Conservation (phyloP, 2,329 filamentous ascomycete species). For the Remersonia thermophila region DNA sequence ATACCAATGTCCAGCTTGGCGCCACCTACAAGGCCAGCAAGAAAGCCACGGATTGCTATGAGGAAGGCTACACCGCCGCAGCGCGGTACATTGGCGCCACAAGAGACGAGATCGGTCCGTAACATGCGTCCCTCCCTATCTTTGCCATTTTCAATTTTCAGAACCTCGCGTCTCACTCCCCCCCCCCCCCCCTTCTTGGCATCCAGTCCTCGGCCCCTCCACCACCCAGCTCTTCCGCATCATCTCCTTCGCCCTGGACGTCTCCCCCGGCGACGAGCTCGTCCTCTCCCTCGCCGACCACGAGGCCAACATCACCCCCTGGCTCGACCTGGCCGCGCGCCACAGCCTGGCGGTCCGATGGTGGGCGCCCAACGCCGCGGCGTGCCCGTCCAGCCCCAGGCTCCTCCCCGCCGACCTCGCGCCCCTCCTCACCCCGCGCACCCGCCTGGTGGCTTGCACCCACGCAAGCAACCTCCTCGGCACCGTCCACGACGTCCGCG, state of each 20-base stretch:
- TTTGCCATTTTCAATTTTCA: neutral
- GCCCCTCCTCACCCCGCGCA: constrained; percentile 47
- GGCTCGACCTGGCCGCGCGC: constrained; percentile 54
- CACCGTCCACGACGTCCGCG: constrained; percentile 51
- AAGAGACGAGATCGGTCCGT: constrained; percentile 49
- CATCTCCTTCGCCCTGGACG: constrained; percentile 42
- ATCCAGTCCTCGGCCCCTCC: constrained; percentile 55
- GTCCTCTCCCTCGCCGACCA: constrained; percentile 63
- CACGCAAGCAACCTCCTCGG: constrained; percentile 65
- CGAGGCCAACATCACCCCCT: constrained; percentile 64
- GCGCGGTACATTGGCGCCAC: constrained; percentile 60
- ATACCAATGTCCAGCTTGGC: constrained; percentile 64
- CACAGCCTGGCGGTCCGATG: constrained; percentile 53
- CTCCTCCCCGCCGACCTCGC: constrained; percentile 46
- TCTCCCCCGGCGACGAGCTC: constrained; percentile 49
- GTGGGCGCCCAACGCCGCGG: constrained; percentile 43
- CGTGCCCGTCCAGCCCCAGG: constrained; percentile 39
- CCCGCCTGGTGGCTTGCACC: constrained; percentile 59
- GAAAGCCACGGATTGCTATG: constrained; percentile 46
- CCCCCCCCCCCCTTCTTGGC: neutral
- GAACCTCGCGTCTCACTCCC: neutral
- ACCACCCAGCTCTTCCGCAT: constrained; percentile 70
- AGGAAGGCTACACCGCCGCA: constrained; percentile 48
- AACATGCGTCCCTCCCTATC: neutral
- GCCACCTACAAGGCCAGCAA: constrained; percentile 53